phyloP scores from a whole-genome alignment of 345 rosid genomes.

The Syzygium grande region DNA sequence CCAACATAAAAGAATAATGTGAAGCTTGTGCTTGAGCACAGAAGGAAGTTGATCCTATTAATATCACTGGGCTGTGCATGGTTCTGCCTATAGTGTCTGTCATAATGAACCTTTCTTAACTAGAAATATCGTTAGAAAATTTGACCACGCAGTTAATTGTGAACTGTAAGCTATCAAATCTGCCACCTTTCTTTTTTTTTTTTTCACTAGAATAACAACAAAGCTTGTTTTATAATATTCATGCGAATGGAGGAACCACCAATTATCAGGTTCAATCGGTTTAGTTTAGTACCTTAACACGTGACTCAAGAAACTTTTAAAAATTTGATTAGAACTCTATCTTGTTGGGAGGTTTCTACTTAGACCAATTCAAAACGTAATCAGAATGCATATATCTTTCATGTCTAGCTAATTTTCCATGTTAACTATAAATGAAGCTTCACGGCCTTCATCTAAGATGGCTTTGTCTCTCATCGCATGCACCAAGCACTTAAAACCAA shows the following conservation, averaged over 20 bases:
- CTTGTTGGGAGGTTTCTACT: background rate
- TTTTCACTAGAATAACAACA: background rate
- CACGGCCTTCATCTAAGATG: background rate
- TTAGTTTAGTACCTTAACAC: background rate
- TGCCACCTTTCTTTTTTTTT: background rate
- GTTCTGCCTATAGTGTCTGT: background rate
- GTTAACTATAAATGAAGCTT: no score
- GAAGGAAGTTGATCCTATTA: background rate
- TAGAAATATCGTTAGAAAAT: background rate
- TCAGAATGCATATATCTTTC: background rate
- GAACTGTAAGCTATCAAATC: background rate
- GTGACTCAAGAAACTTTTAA: background rate
- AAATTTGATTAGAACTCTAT: background rate
- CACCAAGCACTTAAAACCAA: background rate
- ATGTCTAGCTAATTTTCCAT: background rate
- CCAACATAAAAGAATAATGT: background rate
- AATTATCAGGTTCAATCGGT: background rate
- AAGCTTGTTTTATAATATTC: background rate
- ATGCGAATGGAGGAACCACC: background rate
- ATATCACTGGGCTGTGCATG: background rate
- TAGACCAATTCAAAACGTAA: background rate
- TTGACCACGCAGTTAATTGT: background rate
- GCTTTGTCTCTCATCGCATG: background rate
- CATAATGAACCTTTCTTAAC: background rate
- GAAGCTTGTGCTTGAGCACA: background rate